These are phyloP conservation scores for Scleroderma citrinum DNA, from an alignment of 768 basidiomycete species.

Conservation along the genomic window DNA sequence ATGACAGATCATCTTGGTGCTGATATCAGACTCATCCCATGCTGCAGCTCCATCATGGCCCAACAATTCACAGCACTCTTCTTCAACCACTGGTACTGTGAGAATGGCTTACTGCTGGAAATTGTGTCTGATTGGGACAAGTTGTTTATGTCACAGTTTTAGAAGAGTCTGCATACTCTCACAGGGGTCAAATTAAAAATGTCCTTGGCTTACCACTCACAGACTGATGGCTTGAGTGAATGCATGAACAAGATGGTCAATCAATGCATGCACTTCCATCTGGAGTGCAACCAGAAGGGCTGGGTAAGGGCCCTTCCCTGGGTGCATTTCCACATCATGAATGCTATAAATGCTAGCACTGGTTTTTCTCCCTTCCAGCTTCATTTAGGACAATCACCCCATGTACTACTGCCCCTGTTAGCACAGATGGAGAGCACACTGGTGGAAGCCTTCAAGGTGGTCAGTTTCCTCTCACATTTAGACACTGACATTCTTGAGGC, in stretches of 20 bases:
- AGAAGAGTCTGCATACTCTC: conserved; percentile 8
- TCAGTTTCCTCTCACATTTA: not conserved
- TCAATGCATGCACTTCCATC: conserved; percentile 6
- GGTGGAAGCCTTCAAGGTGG: too few relatives aligned
- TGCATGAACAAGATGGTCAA: not conserved
- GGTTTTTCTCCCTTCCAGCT: conserved; percentile 8
- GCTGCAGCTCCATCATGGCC: not conserved
- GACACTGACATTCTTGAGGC: too few relatives aligned
- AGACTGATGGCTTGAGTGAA: too few relatives aligned
- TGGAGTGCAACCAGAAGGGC: conserved; percentile 7
- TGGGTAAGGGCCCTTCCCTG: conserved; percentile 5
- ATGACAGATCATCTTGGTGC: conserved; percentile 17
- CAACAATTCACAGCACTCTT: not conserved
- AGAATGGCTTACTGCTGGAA: conserved; percentile 3
- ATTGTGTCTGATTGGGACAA: conserved; percentile 24
- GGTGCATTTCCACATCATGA: conserved; percentile 14
- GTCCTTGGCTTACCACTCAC: too few relatives aligned
- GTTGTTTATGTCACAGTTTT: conserved; percentile 22
- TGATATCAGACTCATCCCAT: not conserved
- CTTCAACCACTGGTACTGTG: conserved; percentile 14
- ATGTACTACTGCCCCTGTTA: too few relatives aligned
- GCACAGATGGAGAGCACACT: too few relatives aligned
- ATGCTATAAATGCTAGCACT: conserved; percentile 6
- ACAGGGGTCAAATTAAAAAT: conserved; percentile 1
- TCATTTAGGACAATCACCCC: too few relatives aligned